Evolutionary conservation across 1,139 yeast genomes (phyloP).

Genomic region (Yamadazyma trypodendri): DNA sequence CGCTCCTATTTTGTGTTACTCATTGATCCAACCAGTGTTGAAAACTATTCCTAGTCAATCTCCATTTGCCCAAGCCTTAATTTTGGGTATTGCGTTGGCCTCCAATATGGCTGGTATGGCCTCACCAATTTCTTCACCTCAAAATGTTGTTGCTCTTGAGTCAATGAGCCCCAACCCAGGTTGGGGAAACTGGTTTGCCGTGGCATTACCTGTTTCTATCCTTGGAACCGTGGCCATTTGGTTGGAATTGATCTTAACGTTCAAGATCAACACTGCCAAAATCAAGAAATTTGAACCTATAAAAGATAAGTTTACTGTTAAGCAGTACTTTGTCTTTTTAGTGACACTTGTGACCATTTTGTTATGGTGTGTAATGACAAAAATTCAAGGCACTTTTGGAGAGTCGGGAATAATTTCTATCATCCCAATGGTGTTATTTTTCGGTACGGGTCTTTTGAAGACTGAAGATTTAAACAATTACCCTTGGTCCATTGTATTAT

Average conservation of each 20-base stretch:
- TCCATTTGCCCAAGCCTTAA: conserved; percentile 76
- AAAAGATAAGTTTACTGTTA: conserved; percentile 66
- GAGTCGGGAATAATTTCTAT: conserved; percentile 88
- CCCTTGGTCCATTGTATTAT: conserved; percentile 88
- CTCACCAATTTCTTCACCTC: conserved; percentile 95
- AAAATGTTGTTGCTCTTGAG: conserved; percentile 84
- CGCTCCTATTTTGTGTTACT: conserved; percentile 71
- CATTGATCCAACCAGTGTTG: conserved; percentile 70
- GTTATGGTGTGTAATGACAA: conserved; percentile 78
- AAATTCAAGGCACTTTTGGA: conserved; percentile 70
- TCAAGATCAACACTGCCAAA: conserved; percentile 52
- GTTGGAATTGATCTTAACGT: conserved; percentile 65
- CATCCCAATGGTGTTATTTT: conserved; percentile 78
- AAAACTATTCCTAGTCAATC: conserved; percentile 79
- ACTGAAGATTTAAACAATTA: conserved; percentile 89
- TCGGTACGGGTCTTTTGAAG: conserved; percentile 81
- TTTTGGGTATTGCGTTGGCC: conserved; percentile 87
- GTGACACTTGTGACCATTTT: conserved; percentile 72
- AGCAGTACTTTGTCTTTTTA: conserved; percentile 65
- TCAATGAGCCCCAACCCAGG: conserved; percentile 88
- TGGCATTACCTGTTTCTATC: conserved; percentile 76
- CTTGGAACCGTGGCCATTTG: conserved; percentile 66
- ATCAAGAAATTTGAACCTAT: conserved; percentile 60
- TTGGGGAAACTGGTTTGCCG: conserved; percentile 93
- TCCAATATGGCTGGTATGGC: conserved; percentile 95